Evolutionary conservation across 1,284 basidiomycete species (phyloP).

Genomic region (Dichomitus squalens): DNA sequence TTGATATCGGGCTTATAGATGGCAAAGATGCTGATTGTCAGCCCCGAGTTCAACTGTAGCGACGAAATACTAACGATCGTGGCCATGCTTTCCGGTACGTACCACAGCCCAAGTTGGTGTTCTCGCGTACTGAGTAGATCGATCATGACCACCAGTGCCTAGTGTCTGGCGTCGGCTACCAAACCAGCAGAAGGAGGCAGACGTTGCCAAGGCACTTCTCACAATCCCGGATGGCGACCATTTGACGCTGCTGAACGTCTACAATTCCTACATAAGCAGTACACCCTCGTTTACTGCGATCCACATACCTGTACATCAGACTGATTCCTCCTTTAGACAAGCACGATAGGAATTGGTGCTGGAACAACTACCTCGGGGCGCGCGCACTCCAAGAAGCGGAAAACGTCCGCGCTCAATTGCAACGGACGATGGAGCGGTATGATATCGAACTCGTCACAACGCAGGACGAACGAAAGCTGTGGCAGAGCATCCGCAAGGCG

Average conservation of each 20-base stretch:
- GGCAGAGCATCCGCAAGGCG: constrained; percentile 80
- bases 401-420: constrained; percentile 92
- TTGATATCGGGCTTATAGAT: constrained; percentile 46
- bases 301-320: background rate
- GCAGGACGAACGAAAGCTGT: constrained; percentile 79
- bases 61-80: constrained; percentile 96
- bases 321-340: constrained; percentile 47
- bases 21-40: constrained; percentile 93
- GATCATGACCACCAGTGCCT: constrained; percentile 65
- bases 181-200: constrained; percentile 87
- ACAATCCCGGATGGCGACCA: constrained; percentile 96
- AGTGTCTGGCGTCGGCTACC: constrained; percentile 94
- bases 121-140: background rate
- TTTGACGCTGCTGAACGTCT: constrained; percentile 93
- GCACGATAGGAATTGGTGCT: constrained; percentile 87
- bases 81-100: constrained; percentile 90
- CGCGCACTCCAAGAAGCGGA: constrained; percentile 91
- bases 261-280: constrained; percentile 91
- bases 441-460: constrained; percentile 85
- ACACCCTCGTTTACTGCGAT: constrained; percentile 29
- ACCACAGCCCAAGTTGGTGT: background rate
- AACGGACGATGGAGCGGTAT: constrained; percentile 93
- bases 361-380: constrained; percentile 88
- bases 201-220: constrained; percentile 88
- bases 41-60: constrained; percentile 94